Evolutionary conservation across 2,329 filamentous ascomycete species (phyloP), one percentile per base, ranked within the genome.

Genomic region (Zymoseptoria pseudotritici): DNA sequence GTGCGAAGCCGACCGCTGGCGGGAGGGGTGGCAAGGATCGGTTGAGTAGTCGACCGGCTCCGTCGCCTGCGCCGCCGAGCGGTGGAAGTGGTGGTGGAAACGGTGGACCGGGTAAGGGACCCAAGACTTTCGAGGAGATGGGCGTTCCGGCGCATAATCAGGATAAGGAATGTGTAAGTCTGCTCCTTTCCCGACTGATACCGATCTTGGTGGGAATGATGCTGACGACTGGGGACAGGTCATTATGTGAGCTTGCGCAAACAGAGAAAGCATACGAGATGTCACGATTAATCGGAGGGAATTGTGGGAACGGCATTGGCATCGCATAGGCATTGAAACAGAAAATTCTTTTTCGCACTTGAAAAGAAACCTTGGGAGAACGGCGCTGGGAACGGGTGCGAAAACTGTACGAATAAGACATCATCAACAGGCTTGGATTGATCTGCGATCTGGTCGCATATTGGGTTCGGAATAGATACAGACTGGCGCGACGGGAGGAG

Each of bases 41-140:
- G 2, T 13, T 46, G 36, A n/a, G 36, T 7, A 46, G 36, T 46
- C 36, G 36, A 6, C 36, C 36, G 13, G 36, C 11, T 46, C 17
- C 36, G 7, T 17, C 36, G 36, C 36, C 36, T 6, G 36, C 36
- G 7, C 5, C 36, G 36, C 17, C 36, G 13, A 46, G 36, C 13
- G 13, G 36, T n/a, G 36, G 17, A 46, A n/a, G 17, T n/a, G 17
- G 17, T 13, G 36, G 36, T 17, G 36, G 36, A 17, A 29, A 52
- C 19, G 19, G 19, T 22, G 50, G 17, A 53, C 79, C 83, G 31
- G 82, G 82, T 55, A 90, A 91, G 71, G 94, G 93, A 10, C 93
- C 94, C 0, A 90, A 94, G 69, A 97, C 94, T 0, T 99, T 99
- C 74, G 93, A 97, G 72, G 92, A 95, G 72, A 99, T 99, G 94